phyloP scores from a whole-genome alignment of 2,329 filamentous ascomycete genomes.

The Exophiala phaeomuriformis region DNA sequence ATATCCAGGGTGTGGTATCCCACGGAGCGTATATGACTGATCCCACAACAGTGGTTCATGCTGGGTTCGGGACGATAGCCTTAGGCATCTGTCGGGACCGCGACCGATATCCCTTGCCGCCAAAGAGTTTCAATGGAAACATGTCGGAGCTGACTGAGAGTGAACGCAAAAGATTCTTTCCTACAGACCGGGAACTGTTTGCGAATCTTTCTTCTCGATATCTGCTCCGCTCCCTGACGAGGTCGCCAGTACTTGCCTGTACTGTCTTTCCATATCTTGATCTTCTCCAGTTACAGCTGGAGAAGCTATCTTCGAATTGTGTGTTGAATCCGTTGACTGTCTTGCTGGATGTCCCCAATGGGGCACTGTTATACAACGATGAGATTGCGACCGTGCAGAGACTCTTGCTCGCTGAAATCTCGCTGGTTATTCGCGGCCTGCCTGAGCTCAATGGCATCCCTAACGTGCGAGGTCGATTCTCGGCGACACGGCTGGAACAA shows the following conservation, averaged over 20 bases:
- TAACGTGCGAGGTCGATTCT: conserved; percentile 53
- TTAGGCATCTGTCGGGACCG: conserved; percentile 46
- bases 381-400: conserved; percentile 60
- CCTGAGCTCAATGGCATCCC: conserved; percentile 64
- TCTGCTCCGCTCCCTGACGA: conserved; percentile 57
- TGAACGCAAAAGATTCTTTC: conserved; percentile 22
- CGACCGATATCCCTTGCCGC: conserved; percentile 24
- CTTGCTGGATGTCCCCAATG: conserved; percentile 68
- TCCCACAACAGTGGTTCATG: conserved; percentile 50
- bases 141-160: conserved; percentile 20
- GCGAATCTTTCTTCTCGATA: conserved; percentile 44
- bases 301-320: conserved; percentile 66
- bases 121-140: conserved; percentile 11
- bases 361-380: conserved; percentile 60
- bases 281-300: conserved; percentile 66
- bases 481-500: conserved; percentile 54
- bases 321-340: conserved; percentile 77
- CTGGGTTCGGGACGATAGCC: conserved; percentile 52
- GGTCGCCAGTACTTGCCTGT: conserved; percentile 56
- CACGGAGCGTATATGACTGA: conserved; percentile 48
- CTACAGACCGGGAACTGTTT: conserved; percentile 25
- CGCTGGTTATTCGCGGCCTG: conserved; percentile 60
- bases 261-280: conserved; percentile 51
- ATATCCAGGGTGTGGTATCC: conserved; percentile 62
- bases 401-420: conserved; percentile 66